phyloP scores from a whole-genome alignment of 495 filamentous ascomycete genomes.

The Neurospora sp. region DNA sequence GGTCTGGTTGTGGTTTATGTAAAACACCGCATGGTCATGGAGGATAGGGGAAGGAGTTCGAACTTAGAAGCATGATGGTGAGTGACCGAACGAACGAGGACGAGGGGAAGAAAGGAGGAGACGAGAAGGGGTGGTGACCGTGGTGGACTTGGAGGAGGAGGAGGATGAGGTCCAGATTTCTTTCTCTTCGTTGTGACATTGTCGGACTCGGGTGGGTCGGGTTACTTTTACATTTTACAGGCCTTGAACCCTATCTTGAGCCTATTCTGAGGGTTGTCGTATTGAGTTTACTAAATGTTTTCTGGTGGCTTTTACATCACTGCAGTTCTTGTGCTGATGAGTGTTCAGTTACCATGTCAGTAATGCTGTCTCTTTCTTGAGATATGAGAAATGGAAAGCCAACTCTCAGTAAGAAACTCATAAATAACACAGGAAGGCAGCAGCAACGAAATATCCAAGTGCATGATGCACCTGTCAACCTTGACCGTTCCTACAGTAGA shows the following conservation, averaged over 20 bases:
- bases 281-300: neutral
- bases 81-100: neutral
- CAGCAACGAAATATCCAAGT: neutral
- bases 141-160: neutral
- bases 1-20: neutral
- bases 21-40: neutral
- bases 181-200: neutral
- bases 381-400: neutral
- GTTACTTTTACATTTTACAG: neutral
- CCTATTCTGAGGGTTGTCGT: neutral
- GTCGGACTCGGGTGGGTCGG: neutral
- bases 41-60: neutral
- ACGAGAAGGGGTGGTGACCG: neutral
- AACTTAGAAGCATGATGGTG: neutral
- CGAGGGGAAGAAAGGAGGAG: neutral
- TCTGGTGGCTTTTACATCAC: neutral
- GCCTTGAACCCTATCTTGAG: neutral
- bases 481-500: neutral
- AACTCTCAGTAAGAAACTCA: too few species aligned
- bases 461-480: neutral
- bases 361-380: neutral
- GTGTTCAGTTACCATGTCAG: neutral
- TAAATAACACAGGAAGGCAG: neutral
- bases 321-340: neutral
- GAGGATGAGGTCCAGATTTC: neutral